Base-by-base conservation (phyloP, 2,329 filamentous ascomycete species). In the Alternaria gansuensis region DNA sequence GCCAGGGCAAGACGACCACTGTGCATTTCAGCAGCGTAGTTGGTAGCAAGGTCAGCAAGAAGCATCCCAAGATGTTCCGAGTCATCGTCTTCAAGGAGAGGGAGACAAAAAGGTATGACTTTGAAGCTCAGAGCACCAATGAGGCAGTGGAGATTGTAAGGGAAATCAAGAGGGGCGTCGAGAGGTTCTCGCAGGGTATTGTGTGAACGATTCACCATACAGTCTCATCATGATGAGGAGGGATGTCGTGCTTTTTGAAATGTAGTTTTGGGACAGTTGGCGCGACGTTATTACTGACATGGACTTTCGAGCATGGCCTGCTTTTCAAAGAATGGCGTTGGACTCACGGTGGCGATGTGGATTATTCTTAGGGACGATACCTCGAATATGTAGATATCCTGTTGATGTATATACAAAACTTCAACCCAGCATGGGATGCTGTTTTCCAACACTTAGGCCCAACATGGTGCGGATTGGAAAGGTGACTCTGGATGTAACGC, bases 1-100 rank as follows among this genome's bases (percentile, higher is more conserved):
- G 63, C 4, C 85, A 87, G 10, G 83, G 82, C 34, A 93, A 92
- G 79, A 90, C 88, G 33, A 93, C 90, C 3, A 92, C 90, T 39
- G 90, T 94, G 46, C 91, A 93, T 69, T 93, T 94, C 73, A 90
- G 87, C 70, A 90, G 90, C 56, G 90, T 95, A 5, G 86, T 96
- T 14, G 91, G 91, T 3, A 92, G 90, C 74, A 94, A 93, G 75
- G 88, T 93, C 46, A 89, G 88, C 53, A 84, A 90, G 70, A 90
- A 91, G 71, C 91, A 94, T 73, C 90, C 91, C 2, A 90, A 88
- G 56, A 90, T 92, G 73, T 91, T 95, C 75, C 89, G 93, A 78
- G 89, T 92, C 24, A 82, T 92, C 52, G 89, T 94, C 23, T 93
- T 90, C 76, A 89, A 88, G 74, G 87, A 88, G 48, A 86, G 87